Evolutionary conservation across 352 stramenopile genomes (phyloP).

Genomic region (Pythium angustatum): DNA sequence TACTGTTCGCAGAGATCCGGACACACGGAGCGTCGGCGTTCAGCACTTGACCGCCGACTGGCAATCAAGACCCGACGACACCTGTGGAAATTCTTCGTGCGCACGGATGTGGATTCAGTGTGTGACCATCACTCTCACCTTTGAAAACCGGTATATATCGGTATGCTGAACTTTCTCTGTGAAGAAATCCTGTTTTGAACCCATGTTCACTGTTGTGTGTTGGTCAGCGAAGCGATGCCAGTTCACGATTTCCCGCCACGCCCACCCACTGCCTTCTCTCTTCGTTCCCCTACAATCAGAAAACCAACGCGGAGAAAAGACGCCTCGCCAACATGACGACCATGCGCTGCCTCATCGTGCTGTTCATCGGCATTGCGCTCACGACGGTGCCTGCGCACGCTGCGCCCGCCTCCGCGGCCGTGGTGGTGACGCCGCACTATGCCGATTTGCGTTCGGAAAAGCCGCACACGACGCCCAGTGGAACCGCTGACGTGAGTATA

Average conservation of each 20-base stretch:
- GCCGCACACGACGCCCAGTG: background rate
- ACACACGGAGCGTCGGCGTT: too few species aligned
- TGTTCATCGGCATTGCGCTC: background rate
- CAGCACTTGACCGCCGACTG: too few species aligned
- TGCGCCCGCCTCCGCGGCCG: too few species aligned
- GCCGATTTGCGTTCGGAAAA: background rate
- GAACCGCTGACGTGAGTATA: background rate
- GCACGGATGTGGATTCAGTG: too few species aligned
- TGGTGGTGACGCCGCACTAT: too few species aligned
- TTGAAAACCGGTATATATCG: background rate
- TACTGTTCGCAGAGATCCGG: too few species aligned
- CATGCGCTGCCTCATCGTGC: background rate
- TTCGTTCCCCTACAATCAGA: too few species aligned
- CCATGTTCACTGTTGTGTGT: slow-evolving; percentile 1
- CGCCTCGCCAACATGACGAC: background rate
- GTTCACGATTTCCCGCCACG: slow-evolving; percentile 3
- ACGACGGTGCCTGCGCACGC: background rate
- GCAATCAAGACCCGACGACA: too few species aligned
- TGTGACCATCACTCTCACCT: too few species aligned
- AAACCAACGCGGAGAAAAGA: background rate
- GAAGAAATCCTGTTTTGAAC: slow-evolving; percentile 14
- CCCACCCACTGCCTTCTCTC: background rate
- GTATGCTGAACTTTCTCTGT: background rate
- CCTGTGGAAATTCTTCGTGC: too few species aligned
- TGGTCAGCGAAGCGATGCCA: background rate